Evolutionary conservation across 2,329 filamentous ascomycete species (phyloP), one percentile per base, ranked within the genome.

Genomic region (Exserohilum rostratum): DNA sequence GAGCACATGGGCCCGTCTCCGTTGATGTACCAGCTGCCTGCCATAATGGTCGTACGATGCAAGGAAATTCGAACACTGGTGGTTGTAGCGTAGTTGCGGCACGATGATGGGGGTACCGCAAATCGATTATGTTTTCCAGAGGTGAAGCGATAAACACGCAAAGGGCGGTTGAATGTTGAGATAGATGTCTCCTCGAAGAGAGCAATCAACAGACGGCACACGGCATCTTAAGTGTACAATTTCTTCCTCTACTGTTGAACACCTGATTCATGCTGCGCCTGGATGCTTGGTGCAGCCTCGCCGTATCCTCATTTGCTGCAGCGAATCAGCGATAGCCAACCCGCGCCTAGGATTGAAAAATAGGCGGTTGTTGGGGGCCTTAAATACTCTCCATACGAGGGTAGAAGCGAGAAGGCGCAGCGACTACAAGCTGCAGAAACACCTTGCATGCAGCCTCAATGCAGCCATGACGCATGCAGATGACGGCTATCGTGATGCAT

Each of bases 21-120:
- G 7, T 25, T 25, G 22, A 25, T 25, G 7, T 25, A 25, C 22
- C 22, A 25, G 22, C 22, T 25, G 22, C 22, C 22, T 48, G 67
- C 68, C 67, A 70, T 71, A 29, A 13, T 45, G 22, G 22, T 25
- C 22, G 35, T 40, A 35, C 2, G 33, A 6, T n/a, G 6, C 6
- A 7, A 15, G 13, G n/a, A 7, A 35, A 5, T 15, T 35, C 15
- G 33, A 17, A 17, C 5, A 17, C 22, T 25, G 22, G 22, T 7
- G 22, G 22, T 25, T 25, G 22, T 25, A n/a, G n/a, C n/a, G 22
- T 5, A 25, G 22, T 25, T 25, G 22, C 22, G n/a, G n/a, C n/a
- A n/a, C n/a, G n/a, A n/a, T n/a, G n/a, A n/a, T n/a, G n/a, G n/a
- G n/a, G n/a, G n/a, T n/a, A n/a, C n/a, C n/a, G n/a, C n/a, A n/a